Conservation (phyloP, 164 flowering plant species). For the Berberis thunbergii region DNA sequence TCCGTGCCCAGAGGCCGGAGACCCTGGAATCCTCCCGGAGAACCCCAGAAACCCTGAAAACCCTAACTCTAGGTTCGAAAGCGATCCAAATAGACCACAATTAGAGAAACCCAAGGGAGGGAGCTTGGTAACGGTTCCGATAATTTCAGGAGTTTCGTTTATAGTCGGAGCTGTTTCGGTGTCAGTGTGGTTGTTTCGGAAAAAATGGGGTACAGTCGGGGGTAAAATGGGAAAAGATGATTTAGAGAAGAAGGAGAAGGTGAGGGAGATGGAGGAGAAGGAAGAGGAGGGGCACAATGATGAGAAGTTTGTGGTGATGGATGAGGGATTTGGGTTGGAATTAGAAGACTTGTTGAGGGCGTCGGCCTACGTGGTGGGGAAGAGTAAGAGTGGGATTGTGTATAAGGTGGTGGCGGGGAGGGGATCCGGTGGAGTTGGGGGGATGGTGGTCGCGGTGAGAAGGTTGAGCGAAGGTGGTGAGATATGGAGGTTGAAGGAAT, state of each 20-base stretch:
- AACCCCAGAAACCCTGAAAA: conserved; percentile 19
- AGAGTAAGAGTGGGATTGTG: conserved; percentile 85
- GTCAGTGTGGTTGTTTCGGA: conserved; percentile 50
- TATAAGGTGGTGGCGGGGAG: conserved; percentile 81
- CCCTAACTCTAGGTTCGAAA: conserved; percentile 12
- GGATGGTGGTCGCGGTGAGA: conserved; percentile 65
- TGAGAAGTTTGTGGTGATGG: conserved; percentile 69
- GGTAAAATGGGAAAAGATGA: conserved; percentile 33
- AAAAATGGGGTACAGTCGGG: conserved; percentile 26
- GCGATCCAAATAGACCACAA: neutral
- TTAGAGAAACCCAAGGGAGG: conserved; percentile 6
- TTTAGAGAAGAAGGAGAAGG: neutral
- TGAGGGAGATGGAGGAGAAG: conserved; percentile 38
- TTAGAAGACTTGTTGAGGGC: conserved; percentile 95
- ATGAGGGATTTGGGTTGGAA: conserved; percentile 71
- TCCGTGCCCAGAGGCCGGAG: conserved; percentile 43
- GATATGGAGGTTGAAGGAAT: conserved; percentile 64
- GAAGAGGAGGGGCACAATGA: conserved; percentile 52
- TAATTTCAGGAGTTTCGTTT: conserved; percentile 49
- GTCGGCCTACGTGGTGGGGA: conserved; percentile 90
- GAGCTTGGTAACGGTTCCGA: conserved; percentile 30
- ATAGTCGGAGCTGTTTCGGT: conserved; percentile 40
- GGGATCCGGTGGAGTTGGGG: conserved; percentile 25
- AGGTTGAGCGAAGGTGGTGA: conserved; percentile 67
- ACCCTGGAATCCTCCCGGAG: conserved; percentile 28